Conservation (phyloP, 1,284 basidiomycete species). For the Coniferiporia weirii region DNA sequence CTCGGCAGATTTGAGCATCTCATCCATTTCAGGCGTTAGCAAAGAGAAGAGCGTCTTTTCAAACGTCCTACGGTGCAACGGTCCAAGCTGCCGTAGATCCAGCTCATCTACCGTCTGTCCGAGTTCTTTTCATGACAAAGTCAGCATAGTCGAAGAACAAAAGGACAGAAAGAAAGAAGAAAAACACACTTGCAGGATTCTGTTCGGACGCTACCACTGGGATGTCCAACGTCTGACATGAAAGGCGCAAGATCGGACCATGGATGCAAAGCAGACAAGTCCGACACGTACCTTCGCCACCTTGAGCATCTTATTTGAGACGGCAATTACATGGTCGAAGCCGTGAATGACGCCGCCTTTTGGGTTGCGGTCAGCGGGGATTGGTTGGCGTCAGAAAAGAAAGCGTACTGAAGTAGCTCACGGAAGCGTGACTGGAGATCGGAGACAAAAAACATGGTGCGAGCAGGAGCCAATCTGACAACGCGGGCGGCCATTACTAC, state of each 20-base stretch:
- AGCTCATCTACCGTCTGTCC: constrained; percentile 68
- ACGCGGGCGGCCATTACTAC: too few relatives aligned
- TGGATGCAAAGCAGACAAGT: neutral
- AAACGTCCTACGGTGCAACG: constrained; percentile 53
- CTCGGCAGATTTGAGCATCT: constrained; percentile 39
- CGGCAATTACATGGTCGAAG: constrained; percentile 65
- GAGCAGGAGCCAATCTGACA: constrained; percentile 38
- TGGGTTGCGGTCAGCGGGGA: neutral
- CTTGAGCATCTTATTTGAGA: constrained; percentile 70
- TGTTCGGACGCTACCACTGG: constrained; percentile 81
- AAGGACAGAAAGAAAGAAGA: neutral
- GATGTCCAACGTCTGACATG: constrained; percentile 52
- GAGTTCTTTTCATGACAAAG: constrained; percentile 43
- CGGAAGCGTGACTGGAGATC: constrained; percentile 77
- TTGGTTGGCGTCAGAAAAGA: neutral
- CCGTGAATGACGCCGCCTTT: constrained; percentile 54
- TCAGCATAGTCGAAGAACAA: neutral
- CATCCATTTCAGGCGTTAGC: constrained; percentile 62
- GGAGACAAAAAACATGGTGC: constrained; percentile 70
- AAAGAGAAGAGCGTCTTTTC: constrained; percentile 83
- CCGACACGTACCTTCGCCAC: constrained; percentile 55
- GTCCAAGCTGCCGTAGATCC: constrained; percentile 50
- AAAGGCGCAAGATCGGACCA: neutral
- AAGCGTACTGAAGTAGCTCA: constrained; percentile 31
- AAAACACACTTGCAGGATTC: constrained; percentile 62